Conservation (phyloP, 2,329 filamentous ascomycete genomes). For the Calonectria pseudoturangicola region DNA sequence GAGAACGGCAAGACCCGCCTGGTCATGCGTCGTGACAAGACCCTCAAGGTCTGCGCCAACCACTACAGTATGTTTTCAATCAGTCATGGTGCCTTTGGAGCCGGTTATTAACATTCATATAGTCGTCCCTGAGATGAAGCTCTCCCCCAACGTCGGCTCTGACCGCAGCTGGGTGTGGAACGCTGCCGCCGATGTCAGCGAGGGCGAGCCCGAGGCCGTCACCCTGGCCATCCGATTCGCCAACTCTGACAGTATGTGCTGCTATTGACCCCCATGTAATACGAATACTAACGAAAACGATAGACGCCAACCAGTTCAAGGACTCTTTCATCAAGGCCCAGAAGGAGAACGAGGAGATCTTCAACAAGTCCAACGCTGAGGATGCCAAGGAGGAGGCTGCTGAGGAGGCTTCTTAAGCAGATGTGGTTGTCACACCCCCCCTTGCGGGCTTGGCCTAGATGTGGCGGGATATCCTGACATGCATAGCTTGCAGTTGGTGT, state of each 20-base stretch:
- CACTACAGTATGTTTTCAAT: conserved; percentile 87
- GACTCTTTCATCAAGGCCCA: conserved; percentile 98
- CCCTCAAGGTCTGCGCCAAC: conserved; percentile 99
- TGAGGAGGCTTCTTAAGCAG: conserved; percentile 48
- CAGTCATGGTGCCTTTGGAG: neutral
- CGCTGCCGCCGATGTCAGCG: conserved; percentile 96
- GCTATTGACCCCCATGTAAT: no score
- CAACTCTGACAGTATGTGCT: conserved; percentile 92
- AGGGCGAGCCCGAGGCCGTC: conserved; percentile 96
- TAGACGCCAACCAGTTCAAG: conserved; percentile 98
- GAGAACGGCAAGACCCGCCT: conserved; percentile 98
- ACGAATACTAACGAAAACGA: conserved; percentile 40
- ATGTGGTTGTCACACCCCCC: conserved; percentile 37
- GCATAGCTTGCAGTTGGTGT: conserved; percentile 33
- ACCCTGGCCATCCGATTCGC: conserved; percentile 98
- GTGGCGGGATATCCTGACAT: conserved; percentile 25
- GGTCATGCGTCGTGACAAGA: conserved; percentile 99
- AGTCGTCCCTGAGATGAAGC: conserved; percentile 99
- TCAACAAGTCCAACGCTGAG: conserved; percentile 69
- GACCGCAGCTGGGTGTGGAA: conserved; percentile 99
- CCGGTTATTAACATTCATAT: conserved; percentile 32
- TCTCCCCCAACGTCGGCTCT: conserved; percentile 97
- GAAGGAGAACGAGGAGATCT: conserved; percentile 94
- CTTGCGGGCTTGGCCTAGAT: conserved; percentile 41
- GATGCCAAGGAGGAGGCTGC: conserved; percentile 53